Percentiles rank a stretch among this genome's conserved stretches.
Conservation (phyloP, 2,329 filamentous ascomycete species). For the Aspergillus carbonarius region DNA sequence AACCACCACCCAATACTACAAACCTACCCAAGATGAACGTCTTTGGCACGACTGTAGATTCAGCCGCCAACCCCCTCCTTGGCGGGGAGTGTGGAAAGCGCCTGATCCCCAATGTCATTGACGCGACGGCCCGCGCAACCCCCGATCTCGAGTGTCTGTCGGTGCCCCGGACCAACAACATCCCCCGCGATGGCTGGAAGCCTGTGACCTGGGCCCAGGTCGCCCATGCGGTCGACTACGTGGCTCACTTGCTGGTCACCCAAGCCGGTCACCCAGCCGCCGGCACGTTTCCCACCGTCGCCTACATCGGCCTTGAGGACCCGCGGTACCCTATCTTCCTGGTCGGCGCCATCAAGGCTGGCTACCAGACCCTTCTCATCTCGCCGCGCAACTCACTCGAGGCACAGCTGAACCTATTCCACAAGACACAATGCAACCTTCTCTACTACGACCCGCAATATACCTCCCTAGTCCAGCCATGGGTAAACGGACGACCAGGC, state of each 20-base stretch:
- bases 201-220: conserved; percentile 8
- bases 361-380: conserved; percentile 5
- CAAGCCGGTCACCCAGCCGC: neutral
- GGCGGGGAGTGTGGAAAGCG: conserved; percentile 5
- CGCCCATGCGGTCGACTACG: conserved; percentile 8
- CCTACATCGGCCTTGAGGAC: conserved; percentile 10
- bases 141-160: conserved; percentile 2
- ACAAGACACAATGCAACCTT: conserved; percentile 7
- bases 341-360: conserved; percentile 7
- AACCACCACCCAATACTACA: too few species aligned
- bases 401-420: conserved; percentile 8
- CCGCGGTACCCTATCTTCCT: conserved; percentile 10
- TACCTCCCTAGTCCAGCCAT: neutral
- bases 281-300: conserved; percentile 2
- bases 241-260: conserved; percentile 3
- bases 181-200: conserved; percentile 5
- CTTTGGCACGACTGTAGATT: conserved; percentile 3
- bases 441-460: neutral
- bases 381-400: conserved; percentile 10
- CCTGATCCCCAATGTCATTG: neutral
- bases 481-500: conserved; percentile 1
- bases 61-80: neutral
- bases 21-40: neutral
- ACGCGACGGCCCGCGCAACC: neutral
- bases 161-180: neutral